Evolutionary conservation across 2,329 filamentous ascomycete genomes (phyloP), one percentile per base, ranked within the genome.

Genomic region (Colletotrichum aenigma): DNA sequence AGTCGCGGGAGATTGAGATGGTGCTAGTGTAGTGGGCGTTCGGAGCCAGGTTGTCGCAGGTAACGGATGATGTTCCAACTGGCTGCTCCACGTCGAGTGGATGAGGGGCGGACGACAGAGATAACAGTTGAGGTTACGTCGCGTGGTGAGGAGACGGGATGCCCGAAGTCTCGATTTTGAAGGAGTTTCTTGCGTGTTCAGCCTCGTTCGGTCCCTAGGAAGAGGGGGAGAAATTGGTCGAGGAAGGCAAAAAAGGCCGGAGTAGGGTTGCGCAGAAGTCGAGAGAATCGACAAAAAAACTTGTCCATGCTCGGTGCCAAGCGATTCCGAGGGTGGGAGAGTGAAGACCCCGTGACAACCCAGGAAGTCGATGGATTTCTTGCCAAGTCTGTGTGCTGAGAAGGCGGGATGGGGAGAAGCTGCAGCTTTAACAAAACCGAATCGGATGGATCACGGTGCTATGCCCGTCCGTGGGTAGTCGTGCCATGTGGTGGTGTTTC

Each of bases 1-100:
- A 18, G 70, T 68, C 21, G 73, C 73, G 64, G 73, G 73, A 75
- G 73, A 75, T 75, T 68, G 73, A 75, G 70, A 64, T 73, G 64
- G 70, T 75, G 64, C 73, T 75, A 75, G 73, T 62, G 70, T 28
- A 68, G 64, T 75, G 64, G 73, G 48, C 48, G 64, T 73, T 58
- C 30, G 28, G 66, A 68, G 70, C 70, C 43, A 75, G 73, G 70
- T 65, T 69, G 70, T 75, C 64, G 73, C 73, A 69, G 60, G 67
- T 66, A 56, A 43, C 70, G 65, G 70, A 43, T 62, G 70, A 73
- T 58, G 70, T 65, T 66, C 70, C 70, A 67, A 69, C 56, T 73
- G 70, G 73, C 55, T 58, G 58, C 73, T 75, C 73, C 73, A 75
- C 70, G 70, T 36, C 21, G 28, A 26, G 73, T 75, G 70, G 73